These are phyloP conservation scores for Sideroxylon spinosum DNA, from an alignment of 179 eudicot genomes.

Conservation along the genomic window DNA sequence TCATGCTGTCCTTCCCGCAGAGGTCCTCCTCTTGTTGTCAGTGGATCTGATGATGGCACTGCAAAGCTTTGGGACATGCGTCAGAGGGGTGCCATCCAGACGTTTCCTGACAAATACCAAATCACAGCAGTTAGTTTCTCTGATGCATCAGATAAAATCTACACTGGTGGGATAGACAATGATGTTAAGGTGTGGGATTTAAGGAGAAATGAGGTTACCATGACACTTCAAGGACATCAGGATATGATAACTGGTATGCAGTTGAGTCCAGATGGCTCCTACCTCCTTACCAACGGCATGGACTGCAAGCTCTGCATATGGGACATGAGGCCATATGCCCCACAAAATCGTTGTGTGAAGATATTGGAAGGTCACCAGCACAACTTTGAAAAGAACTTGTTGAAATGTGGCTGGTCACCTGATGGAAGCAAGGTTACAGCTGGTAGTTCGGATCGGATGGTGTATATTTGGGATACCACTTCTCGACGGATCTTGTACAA, in stretches of 20 bases:
- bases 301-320: conserved; percentile 82
- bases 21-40: conserved; percentile 92
- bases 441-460: conserved; percentile 94
- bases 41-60: conserved; percentile 97
- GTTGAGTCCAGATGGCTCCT: conserved; percentile 90
- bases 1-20: conserved; percentile 89
- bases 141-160: conserved; percentile 93
- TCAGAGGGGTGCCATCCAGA: conserved; percentile 92
- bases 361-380: conserved; percentile 93
- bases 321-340: conserved; percentile 99
- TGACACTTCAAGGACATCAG: conserved; percentile 90
- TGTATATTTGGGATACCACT: conserved; percentile 95
- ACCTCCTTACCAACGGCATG: conserved; percentile 89
- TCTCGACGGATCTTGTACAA: conserved; percentile 78
- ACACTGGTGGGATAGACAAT: conserved; percentile 83
- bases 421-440: conserved; percentile 97
- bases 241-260: conserved; percentile 96
- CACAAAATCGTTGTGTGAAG: conserved; percentile 91
- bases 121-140: conserved; percentile 90
- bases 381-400: conserved; percentile 86
- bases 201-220: conserved; percentile 82
- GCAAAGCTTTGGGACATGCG: conserved; percentile 99
- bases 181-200: conserved; percentile 94
- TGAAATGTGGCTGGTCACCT: conserved; percentile 93
- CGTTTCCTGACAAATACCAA: conserved; percentile 92